phyloP scores from a whole-genome alignment of 495 filamentous ascomycete genomes.

The Mytilinidion resinicola region DNA sequence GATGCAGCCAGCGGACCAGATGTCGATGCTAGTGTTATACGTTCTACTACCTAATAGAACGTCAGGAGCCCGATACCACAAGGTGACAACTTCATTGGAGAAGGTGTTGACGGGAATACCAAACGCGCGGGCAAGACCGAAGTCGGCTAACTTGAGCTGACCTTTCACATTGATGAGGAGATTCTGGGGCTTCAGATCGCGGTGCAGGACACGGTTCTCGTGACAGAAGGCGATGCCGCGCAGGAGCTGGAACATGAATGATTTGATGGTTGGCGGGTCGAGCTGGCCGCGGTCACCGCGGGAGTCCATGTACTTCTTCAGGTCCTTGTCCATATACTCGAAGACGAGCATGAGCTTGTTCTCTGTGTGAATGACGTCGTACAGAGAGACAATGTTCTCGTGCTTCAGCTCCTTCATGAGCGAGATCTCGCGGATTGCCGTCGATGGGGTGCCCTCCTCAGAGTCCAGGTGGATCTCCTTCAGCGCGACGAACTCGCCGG shows the following conservation, averaged over 20 bases:
- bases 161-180: conserved; percentile 91
- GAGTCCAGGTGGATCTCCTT: conserved; percentile 98
- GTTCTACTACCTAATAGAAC: conserved; percentile 83
- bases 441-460: conserved; percentile 93
- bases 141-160: conserved; percentile 95
- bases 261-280: conserved; percentile 81
- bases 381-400: conserved; percentile 86
- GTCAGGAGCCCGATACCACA: conserved; percentile 85
- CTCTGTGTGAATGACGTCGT: conserved; percentile 88
- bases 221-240: conserved; percentile 96
- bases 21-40: conserved; percentile 85
- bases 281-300: conserved; percentile 88
- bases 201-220: conserved; percentile 88
- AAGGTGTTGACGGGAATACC: conserved; percentile 82
- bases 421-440: conserved; percentile 92
- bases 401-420: conserved; percentile 93
- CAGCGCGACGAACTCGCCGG: conserved; percentile 60
- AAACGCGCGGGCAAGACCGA: conserved; percentile 85
- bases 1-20: conserved; percentile 91
- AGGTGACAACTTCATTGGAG: conserved; percentile 92
- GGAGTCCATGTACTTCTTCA: conserved; percentile 98
- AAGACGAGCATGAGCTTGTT: conserved; percentile 94
- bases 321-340: conserved; percentile 84
- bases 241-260: conserved; percentile 96
- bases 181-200: conserved; percentile 99